Percentiles rank a stretch among this genome's conserved stretches.
These are phyloP conservation scores for Entophlyctis luteolus DNA, from an alignment of 192 early-diverging fungal species.

Conservation along the genomic window DNA sequence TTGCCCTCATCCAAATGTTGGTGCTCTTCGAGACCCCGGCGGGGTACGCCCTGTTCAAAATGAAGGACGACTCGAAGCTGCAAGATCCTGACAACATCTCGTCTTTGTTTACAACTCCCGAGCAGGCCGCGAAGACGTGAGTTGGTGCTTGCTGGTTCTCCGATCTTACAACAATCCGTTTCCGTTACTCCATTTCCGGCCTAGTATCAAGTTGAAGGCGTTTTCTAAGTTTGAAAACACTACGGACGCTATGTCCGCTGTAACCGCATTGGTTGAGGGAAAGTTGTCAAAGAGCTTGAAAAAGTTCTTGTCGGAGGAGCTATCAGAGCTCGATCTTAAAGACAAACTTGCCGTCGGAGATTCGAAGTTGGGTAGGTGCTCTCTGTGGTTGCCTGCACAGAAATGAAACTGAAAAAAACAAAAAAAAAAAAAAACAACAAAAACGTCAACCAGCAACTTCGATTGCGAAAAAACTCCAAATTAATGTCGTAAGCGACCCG, in stretches of 20 bases:
- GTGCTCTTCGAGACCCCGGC: slow-evolving; percentile 96
- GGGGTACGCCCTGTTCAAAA: slow-evolving; percentile 95
- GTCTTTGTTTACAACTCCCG: slow-evolving; percentile 85
- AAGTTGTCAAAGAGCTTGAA: slow-evolving; percentile 94
- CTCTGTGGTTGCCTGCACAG: no score
- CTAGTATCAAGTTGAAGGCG: slow-evolving; percentile 83
- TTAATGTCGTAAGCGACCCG: slow-evolving; percentile 77
- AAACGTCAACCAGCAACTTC: slow-evolving; percentile 30
- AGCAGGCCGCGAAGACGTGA: slow-evolving; percentile 82
- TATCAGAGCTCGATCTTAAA: slow-evolving; percentile 84
- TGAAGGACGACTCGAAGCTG: slow-evolving; percentile 85
- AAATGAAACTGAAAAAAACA: no score
- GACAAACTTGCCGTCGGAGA: slow-evolving; percentile 89
- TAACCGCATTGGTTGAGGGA: slow-evolving; percentile 94
- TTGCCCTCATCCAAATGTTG: slow-evolving; percentile 60
- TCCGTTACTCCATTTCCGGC: background rate
- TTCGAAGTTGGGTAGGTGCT: slow-evolving; percentile 84
- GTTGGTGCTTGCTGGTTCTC: slow-evolving; percentile 22
- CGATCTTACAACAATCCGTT: no score
- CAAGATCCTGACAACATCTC: slow-evolving; percentile 79
- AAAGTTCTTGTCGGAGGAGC: slow-evolving; percentile 79
- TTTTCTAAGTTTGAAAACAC: slow-evolving; percentile 99
- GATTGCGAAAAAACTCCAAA: slow-evolving; percentile 80
- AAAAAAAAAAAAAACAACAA: slow-evolving; percentile 9
- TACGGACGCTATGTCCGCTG: slow-evolving; percentile 90